phyloP scores from a whole-genome alignment of 495 filamentous ascomycete genomes.

The Achaetomiella virescens region DNA sequence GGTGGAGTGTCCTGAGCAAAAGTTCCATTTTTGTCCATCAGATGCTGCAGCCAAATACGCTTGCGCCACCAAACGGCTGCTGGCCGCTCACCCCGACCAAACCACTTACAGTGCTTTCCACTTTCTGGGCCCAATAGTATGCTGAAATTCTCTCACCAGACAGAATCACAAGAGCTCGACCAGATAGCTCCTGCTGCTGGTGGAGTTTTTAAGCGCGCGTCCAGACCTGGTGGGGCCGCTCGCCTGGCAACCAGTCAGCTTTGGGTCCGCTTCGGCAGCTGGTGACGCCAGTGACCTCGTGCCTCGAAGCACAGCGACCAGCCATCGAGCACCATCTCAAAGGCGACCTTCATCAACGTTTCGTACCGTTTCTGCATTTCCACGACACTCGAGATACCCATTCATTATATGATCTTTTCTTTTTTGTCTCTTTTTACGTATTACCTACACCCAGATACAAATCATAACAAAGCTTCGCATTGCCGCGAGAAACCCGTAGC shows the following conservation, averaged over 20 bases:
- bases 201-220: too few relatives aligned
- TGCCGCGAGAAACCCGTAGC: background rate
- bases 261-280: background rate
- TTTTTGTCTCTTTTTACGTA: background rate
- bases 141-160: too few relatives aligned
- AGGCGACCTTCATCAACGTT: background rate
- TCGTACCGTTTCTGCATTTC: background rate
- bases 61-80: too few relatives aligned
- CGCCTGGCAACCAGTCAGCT: background rate
- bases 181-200: too few relatives aligned
- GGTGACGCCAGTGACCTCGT: background rate
- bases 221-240: background rate
- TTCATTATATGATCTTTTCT: background rate
- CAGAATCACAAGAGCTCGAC: too few relatives aligned
- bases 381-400: background rate
- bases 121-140: too few relatives aligned
- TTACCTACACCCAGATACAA: background rate
- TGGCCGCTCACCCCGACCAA: too few relatives aligned
- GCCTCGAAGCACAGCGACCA: background rate
- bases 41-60: too few relatives aligned
- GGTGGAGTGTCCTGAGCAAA: background rate
- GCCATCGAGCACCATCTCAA: conserved; percentile 2
- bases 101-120: too few relatives aligned
- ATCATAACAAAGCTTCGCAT: background rate
- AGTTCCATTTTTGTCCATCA: too few relatives aligned